Base-by-base conservation (phyloP, 2,329 filamentous ascomycete species). In the Diplodia seriata region DNA sequence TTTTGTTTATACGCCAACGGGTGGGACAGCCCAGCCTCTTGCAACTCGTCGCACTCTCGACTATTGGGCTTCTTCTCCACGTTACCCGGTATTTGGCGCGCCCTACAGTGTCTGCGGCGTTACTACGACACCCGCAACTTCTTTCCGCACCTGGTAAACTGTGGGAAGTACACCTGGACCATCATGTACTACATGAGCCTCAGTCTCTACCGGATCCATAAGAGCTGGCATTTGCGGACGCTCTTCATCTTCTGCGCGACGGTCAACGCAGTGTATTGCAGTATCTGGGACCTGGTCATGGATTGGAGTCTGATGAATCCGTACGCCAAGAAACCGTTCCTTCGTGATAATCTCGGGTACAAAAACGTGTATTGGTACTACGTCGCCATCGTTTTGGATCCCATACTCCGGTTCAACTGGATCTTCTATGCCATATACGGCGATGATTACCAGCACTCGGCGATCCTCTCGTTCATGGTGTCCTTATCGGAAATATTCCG, bases 221-320 rank as follows among this genome's bases (percentile, higher is more conserved):
- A 84, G 51, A 84, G 82, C 0, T 80, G 81, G 1, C 82, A 86
- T 18, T 84, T 92, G 50, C 82, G 84, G 69, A 91, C 88, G 0
- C 77, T 93, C 1, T 98, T 97, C 77, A 90, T 97, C 70, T 85
- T 88, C 0, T 93, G 94, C 73, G 92, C 93, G 0, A 84, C 85
- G n/a, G 79, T 97, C 71, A 99, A 97, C 76, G 86, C 89, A 54
- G 79, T 96, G 33, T 98, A 97, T 78, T 90, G 87, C 72, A 93
- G 89, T 90, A 86, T 97, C 51, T 99, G 95, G 95, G 95, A 99
- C 76, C 81, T 99, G 1, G 89, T 93, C 71, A 97, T 98, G 91
- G 95, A 99, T 78, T 98, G 95, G 85, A 95, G 91, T 75, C 84
- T 97, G n/a, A 85, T 94, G 3, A 93, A 97, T 73, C 85, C 90